Evolutionary conservation across 2,329 filamentous ascomycete genomes (phyloP), one percentile per base, ranked within the genome.

Genomic region (Apiospora arundinis): DNA sequence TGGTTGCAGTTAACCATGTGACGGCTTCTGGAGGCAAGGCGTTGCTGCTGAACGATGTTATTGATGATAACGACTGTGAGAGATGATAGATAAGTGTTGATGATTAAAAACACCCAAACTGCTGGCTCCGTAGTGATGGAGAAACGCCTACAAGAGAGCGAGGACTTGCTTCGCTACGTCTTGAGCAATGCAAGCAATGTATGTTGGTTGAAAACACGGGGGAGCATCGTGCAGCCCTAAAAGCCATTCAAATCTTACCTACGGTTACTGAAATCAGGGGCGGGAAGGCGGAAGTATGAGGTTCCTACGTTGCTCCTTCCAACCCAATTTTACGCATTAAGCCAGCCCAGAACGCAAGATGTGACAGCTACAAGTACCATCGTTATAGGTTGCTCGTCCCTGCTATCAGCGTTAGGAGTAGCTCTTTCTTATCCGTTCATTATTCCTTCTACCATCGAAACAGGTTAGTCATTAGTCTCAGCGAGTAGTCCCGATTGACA

Each of bases 1-100:
- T 68, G 44, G 5, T 32, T 37, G 12, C 56, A 40, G 56, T 37
- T 32, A 32, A n/a, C 37, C 32, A 40, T 40, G 32, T 32, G 32
- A 12, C 32, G 56, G 32, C 18, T 28, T 40, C 18, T 12, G 9
- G 8, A 40, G 56, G 11, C 6, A 63, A 40, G 32, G 32, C 32
- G 56, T 40, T 63, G 56, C 32, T 40, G 28, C 52, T 60, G 52
- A 37, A 60, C 52, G 11, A 60, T 60, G 32, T 25, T 56, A 25
- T 37, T 60, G 56, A 21, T 40, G 21, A 63, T 63, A 63, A 63
- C 32, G 56, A 63, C 56, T 40, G 56, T 40, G 40, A n/a, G 32
- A 40, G 37, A n/a, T 63, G 56, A 40, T 32, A 63, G 56, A 63
- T 23, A 28, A 40, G 28, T 32, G 28, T 23, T 21, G 32, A 63